Evolutionary conservation across 2,329 filamentous ascomycete species (phyloP).

Genomic region (Penicillium nordicum): DNA sequence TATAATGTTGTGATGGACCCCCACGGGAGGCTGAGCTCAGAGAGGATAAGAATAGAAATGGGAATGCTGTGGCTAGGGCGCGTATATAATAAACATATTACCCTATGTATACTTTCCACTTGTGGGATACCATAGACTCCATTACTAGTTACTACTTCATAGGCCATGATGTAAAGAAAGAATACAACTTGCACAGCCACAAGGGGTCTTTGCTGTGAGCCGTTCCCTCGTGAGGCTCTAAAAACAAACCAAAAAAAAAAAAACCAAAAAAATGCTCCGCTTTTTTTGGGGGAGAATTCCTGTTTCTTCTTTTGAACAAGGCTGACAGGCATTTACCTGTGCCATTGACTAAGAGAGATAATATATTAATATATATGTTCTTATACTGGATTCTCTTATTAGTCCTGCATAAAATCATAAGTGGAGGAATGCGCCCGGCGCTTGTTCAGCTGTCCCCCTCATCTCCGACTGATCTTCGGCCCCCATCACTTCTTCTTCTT

Average conservation of each 20-base stretch:
- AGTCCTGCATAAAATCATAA: neutral
- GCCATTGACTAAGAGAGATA: neutral
- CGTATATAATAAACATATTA: neutral
- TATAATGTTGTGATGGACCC: neutral
- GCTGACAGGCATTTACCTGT: neutral
- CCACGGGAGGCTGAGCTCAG: neutral
- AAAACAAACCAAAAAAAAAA: neutral
- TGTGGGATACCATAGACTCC: neutral
- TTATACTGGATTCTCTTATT: neutral
- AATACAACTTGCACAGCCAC: neutral
- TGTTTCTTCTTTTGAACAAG: slow-evolving; percentile 1
- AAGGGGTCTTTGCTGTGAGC: neutral
- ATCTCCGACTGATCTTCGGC: slow-evolving; percentile 9
- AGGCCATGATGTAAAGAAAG: neutral
- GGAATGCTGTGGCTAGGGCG: neutral
- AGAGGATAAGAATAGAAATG: neutral
- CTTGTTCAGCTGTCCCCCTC: slow-evolving; percentile 10
- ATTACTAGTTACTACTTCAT: neutral
- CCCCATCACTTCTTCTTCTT: neutral
- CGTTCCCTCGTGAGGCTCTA: neutral
- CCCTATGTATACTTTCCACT: neutral
- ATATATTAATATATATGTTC: neutral
- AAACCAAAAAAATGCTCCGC: neutral
- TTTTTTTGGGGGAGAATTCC: no score
- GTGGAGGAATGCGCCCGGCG: slow-evolving; percentile 9